These are phyloP conservation scores for Fusarium armeniacum DNA, from an alignment of 2,329 filamentous ascomycete species.

Conservation along the genomic window DNA sequence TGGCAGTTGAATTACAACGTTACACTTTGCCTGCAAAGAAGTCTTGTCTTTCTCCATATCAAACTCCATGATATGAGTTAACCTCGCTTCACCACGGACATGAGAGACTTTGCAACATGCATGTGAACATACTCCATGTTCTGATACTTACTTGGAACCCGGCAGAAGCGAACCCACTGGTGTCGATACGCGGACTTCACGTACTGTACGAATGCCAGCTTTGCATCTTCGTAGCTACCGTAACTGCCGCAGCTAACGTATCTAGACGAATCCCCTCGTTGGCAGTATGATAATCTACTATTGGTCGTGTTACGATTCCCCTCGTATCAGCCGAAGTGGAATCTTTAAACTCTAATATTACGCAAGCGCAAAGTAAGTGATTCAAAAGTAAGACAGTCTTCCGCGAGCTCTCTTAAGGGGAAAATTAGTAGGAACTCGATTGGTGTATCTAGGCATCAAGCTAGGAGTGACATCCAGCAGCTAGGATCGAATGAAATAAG, in stretches of 20 bases:
- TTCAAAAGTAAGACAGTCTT: slow-evolving; percentile 8
- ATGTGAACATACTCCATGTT: slow-evolving; percentile 12
- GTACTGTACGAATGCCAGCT: neutral
- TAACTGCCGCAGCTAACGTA: neutral
- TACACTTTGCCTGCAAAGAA: slow-evolving; percentile 11
- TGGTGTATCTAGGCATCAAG: slow-evolving; percentile 4
- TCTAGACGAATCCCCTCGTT: neutral
- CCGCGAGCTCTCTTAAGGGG: neutral
- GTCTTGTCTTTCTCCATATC: slow-evolving; percentile 5
- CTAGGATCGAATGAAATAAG: neutral
- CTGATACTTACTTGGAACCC: neutral
- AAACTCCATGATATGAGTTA: slow-evolving; percentile 16
- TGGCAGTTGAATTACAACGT: slow-evolving; percentile 28
- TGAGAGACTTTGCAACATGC: neutral
- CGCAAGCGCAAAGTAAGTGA: slow-evolving; percentile 6
- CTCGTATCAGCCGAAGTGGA: neutral
- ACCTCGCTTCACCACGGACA: neutral
- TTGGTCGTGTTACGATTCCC: neutral
- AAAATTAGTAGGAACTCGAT: neutral
- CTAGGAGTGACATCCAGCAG: slow-evolving; percentile 5
- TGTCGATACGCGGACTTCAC: neutral
- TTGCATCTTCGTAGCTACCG: neutral
- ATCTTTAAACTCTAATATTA: slow-evolving; percentile 6
- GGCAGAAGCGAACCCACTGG: neutral
- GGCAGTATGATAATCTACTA: neutral